A percentile compares a stretch with the other conserved stretches of the same genome.
Conservation (phyloP, 306 rosid genomes). For the Psophocarpus tetragonolobus region DNA sequence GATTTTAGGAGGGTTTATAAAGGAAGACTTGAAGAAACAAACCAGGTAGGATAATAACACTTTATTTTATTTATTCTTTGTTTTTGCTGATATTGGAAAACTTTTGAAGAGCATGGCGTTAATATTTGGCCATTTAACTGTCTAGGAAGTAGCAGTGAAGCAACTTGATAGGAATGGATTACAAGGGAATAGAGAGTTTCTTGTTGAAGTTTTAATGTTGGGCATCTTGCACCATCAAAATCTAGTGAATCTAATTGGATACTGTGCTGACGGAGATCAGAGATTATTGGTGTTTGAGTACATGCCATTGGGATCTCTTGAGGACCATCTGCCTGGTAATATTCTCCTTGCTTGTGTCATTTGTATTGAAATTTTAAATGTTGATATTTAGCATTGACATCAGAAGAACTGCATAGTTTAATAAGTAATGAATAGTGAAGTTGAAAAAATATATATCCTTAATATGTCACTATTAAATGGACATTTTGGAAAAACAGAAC, state of each 20-base stretch:
- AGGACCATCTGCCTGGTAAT: conserved; percentile 94
- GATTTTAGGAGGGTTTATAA: conserved; percentile 90
- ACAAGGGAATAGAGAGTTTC: conserved; percentile 91
- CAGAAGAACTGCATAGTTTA: too few relatives aligned
- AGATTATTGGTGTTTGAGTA: conserved; percentile 84
- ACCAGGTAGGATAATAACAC: conserved; percentile 66
- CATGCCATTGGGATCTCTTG: conserved; percentile 86
- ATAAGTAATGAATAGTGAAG: too few relatives aligned
- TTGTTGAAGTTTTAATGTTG: conserved; percentile 91
- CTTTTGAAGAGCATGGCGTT: too few relatives aligned
- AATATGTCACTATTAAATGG: too few relatives aligned
- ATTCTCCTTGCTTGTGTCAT: too few relatives aligned
- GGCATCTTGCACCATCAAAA: conserved; percentile 80
- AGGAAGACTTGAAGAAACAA: conserved; percentile 53
- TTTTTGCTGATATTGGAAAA: neutral
- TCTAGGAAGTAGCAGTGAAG: conserved; percentile 86
- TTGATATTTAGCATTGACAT: too few relatives aligned
- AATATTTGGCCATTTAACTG: neutral
- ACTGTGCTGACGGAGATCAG: conserved; percentile 83
- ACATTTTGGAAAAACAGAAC: too few relatives aligned
- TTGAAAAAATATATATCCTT: too few relatives aligned
- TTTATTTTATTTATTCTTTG: too few relatives aligned
- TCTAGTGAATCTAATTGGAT: conserved; percentile 88
- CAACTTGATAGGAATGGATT: conserved; percentile 89
- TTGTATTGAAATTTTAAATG: too few relatives aligned